Percentiles rank a stretch among this genome's conserved stretches.
phyloP scores from a whole-genome alignment of 768 basidiomycete genomes.

The Phanerochaete carnosa region DNA sequence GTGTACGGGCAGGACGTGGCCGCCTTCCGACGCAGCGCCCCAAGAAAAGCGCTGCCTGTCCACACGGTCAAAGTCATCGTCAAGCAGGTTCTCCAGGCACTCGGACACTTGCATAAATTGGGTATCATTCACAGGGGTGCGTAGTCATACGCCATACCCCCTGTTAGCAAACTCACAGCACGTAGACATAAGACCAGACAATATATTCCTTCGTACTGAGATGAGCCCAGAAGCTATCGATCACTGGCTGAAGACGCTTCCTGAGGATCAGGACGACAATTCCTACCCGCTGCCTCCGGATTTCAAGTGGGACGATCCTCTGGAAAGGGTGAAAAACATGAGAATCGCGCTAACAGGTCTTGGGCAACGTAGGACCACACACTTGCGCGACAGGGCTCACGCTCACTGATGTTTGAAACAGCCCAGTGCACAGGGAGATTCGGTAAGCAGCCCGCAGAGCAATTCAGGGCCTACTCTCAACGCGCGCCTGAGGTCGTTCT shows the following conservation, averaged over 20 bases:
- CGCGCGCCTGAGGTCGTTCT: slow-evolving; percentile 29
- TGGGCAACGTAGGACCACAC: slow-evolving; percentile 18
- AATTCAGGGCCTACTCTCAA: slow-evolving; percentile 16
- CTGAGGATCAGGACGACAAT: not conserved
- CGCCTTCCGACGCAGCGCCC: slow-evolving; percentile 18
- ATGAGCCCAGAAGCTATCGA: slow-evolving; percentile 6
- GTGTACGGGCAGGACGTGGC: slow-evolving; percentile 20
- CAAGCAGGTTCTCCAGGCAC: slow-evolving; percentile 9
- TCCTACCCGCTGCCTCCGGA: slow-evolving; percentile 17
- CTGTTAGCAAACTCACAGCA: not conserved
- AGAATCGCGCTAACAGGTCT: slow-evolving; percentile 13
- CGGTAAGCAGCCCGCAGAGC: slow-evolving; percentile 15
- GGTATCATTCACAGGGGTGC: slow-evolving; percentile 22
- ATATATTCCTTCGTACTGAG: slow-evolving; percentile 20
- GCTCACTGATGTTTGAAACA: too few relatives aligned
- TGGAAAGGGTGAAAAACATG: slow-evolving; percentile 11
- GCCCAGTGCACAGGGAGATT: slow-evolving; percentile 18
- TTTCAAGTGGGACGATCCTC: slow-evolving; percentile 11
- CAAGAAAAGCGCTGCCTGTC: slow-evolving; percentile 14
- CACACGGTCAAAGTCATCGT: slow-evolving; percentile 17
- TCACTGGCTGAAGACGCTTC: slow-evolving; percentile 2
- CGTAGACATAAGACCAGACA: slow-evolving; percentile 26
- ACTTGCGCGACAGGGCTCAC: too few relatives aligned
- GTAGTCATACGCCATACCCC: not conserved
- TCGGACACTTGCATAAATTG: slow-evolving; percentile 14